phyloP scores from a whole-genome alignment of 192 early-diverging fungal species.

The Podila minutissima region DNA sequence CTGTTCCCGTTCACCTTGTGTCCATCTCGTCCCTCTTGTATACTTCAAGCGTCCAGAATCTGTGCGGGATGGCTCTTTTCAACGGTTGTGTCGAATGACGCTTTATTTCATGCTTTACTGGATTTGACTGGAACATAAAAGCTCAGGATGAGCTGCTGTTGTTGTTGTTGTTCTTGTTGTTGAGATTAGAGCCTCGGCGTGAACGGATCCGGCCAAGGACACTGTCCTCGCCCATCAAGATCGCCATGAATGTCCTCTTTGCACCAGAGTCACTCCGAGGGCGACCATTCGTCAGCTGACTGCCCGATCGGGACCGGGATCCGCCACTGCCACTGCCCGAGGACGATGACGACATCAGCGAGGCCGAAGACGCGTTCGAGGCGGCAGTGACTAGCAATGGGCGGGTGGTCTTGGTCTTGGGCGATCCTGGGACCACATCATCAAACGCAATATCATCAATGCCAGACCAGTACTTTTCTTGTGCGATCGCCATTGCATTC shows the following conservation, averaged over 20 bases:
- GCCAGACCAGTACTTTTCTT: constrained; percentile 48
- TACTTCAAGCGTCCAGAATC: too few relatives aligned
- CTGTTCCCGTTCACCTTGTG: too few relatives aligned
- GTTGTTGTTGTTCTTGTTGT: constrained; percentile 6
- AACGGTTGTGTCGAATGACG: too few relatives aligned
- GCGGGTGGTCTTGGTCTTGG: constrained; percentile 3
- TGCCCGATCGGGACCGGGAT: constrained; percentile 1
- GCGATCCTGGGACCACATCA: constrained; percentile 30
- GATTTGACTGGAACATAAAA: neutral
- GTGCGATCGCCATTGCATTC: constrained; percentile 44
- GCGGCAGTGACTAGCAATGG: neutral
- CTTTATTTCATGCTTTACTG: too few relatives aligned
- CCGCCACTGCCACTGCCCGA: neutral
- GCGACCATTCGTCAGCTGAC: constrained; percentile 14
- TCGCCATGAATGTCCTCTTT: constrained; percentile 32
- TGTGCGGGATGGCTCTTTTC: too few relatives aligned
- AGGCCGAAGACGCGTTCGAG: neutral
- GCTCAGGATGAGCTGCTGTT: neutral
- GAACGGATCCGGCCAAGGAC: constrained; percentile 33
- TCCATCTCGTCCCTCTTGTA: too few relatives aligned
- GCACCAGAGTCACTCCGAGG: constrained; percentile 43
- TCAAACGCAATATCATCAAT: constrained; percentile 49
- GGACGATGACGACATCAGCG: constrained; percentile 1
- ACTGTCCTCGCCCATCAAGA: constrained; percentile 49
- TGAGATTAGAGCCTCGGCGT: constrained; percentile 16